These are phyloP conservation scores for Nematocida parisii DNA, from an alignment of 371 early-diverging fungal species.

Conservation along the genomic window DNA sequence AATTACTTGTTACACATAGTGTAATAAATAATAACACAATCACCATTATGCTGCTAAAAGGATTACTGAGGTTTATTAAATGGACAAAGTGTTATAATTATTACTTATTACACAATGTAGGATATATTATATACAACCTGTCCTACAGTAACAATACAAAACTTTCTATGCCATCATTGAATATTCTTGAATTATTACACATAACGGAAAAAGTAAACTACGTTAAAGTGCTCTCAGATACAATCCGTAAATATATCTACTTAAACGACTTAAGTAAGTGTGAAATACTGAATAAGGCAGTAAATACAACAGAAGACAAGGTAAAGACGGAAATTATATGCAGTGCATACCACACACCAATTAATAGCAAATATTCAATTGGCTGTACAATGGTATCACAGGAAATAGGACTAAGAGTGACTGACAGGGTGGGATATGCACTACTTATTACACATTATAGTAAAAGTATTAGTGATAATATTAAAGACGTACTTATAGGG, in stretches of 20 bases:
- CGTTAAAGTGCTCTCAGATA: conserved; percentile 36
- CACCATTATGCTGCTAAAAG: neutral
- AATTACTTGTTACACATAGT: no score
- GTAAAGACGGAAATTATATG: conserved; percentile 27
- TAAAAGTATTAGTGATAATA: neutral
- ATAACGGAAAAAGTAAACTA: conserved; percentile 43
- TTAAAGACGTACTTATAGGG: neutral
- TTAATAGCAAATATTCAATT: conserved; percentile 29
- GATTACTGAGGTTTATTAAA: conserved; percentile 24
- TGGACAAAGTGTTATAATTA: conserved; percentile 2
- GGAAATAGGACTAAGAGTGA: neutral
- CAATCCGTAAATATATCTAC: conserved; percentile 48
- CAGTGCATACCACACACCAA: conserved; percentile 41
- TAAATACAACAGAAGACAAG: conserved; percentile 6
- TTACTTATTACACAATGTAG: conserved; percentile 16
- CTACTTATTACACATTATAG: conserved; percentile 31
- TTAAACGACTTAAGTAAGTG: conserved; percentile 24
- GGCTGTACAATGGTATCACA: conserved; percentile 44
- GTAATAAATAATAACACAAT: no score
- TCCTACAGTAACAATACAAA: conserved; percentile 47
- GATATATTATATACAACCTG: conserved; percentile 50
- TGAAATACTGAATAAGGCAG: conserved; percentile 56
- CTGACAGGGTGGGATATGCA: neutral
- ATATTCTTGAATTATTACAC: conserved; percentile 18
- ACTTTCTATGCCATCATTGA: conserved; percentile 48